Evolutionary conservation across 1,284 basidiomycete genomes (phyloP).

Genomic region (Chiua sp.): DNA sequence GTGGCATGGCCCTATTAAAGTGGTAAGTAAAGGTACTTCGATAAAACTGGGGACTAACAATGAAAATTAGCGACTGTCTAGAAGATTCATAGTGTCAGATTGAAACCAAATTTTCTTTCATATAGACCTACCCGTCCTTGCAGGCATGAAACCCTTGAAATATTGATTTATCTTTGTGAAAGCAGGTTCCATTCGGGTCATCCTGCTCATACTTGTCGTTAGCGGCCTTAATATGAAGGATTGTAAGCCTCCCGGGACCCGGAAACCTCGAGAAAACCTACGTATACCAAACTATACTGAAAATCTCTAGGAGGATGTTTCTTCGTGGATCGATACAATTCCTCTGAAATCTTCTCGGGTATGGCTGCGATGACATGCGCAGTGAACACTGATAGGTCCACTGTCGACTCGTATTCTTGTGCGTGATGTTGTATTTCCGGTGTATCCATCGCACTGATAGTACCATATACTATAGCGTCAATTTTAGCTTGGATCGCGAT

Average conservation of each 20-base stretch:
- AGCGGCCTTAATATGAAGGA: conserved; percentile 33
- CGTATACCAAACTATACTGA: not conserved
- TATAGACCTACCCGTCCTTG: conserved; percentile 66
- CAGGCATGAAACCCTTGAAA: conserved; percentile 85
- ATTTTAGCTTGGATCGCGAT: not conserved
- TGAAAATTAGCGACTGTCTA: conserved; percentile 68
- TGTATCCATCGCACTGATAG: not conserved
- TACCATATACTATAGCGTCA: not conserved
- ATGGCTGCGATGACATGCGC: not conserved
- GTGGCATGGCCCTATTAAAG: conserved; percentile 71
- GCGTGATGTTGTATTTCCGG: not conserved
- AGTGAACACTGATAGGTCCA: not conserved
- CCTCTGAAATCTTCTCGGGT: not conserved
- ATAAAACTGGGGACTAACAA: conserved; percentile 50
- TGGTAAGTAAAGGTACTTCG: not conserved
- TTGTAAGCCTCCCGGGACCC: conserved; percentile 47
- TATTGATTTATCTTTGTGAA: conserved; percentile 57
- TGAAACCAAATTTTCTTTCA: conserved; percentile 20
- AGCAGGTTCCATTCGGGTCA: conserved; percentile 56
- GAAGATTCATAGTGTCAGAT: conserved; percentile 1
- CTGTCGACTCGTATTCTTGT: not conserved
- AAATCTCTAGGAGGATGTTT: not conserved
- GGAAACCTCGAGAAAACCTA: not conserved
- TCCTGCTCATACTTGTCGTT: conserved; percentile 84
- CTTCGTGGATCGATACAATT: not conserved